These are phyloP conservation scores for Leccinum longicurvipes DNA, from an alignment of 768 basidiomycete species.

Conservation along the genomic window DNA sequence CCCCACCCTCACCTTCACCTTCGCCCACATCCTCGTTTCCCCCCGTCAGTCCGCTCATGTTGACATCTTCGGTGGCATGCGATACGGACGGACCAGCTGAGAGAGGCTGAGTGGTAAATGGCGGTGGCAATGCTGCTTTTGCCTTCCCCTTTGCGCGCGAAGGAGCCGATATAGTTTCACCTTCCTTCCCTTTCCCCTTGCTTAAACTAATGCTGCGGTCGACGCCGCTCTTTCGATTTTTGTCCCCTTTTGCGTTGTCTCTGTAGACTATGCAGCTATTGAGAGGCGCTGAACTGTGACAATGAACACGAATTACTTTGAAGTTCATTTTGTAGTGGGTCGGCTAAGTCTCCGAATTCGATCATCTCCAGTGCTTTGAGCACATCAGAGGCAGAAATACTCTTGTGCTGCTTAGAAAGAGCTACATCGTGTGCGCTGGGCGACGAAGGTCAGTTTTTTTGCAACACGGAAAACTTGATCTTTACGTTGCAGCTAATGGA, in stretches of 20 bases:
- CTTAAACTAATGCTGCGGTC: conserved; percentile 24
- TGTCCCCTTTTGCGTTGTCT: conserved; percentile 59
- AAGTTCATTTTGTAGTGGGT: conserved; percentile 61
- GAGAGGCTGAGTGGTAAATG: conserved; percentile 30
- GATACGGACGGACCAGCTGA: conserved; percentile 25
- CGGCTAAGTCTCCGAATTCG: conserved; percentile 70
- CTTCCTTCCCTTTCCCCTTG: conserved; percentile 32
- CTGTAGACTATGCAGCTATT: conserved; percentile 53
- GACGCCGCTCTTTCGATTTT: conserved; percentile 35
- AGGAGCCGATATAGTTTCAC: conserved; percentile 30
- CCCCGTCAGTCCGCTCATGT: conserved; percentile 19
- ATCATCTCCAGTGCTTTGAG: conserved; percentile 80
- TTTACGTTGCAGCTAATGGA: conserved; percentile 45
- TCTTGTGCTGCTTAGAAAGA: conserved; percentile 78
- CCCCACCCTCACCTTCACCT: conserved; percentile 34
- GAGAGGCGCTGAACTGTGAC: not conserved
- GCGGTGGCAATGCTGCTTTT: conserved; percentile 24
- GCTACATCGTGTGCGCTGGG: conserved; percentile 86
- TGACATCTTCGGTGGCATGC: conserved; percentile 25
- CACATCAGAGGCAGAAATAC: conserved; percentile 86
- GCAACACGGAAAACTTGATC: not conserved
- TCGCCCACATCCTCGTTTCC: conserved; percentile 34
- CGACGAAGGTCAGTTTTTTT: conserved; percentile 1
- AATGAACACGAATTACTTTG: conserved; percentile 38
- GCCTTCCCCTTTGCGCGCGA: conserved; percentile 32